Evolutionary conservation across 352 stramenopile genomes (phyloP), one percentile per base, ranked within the genome.

Genomic region (Phytophthora citrophthora): DNA sequence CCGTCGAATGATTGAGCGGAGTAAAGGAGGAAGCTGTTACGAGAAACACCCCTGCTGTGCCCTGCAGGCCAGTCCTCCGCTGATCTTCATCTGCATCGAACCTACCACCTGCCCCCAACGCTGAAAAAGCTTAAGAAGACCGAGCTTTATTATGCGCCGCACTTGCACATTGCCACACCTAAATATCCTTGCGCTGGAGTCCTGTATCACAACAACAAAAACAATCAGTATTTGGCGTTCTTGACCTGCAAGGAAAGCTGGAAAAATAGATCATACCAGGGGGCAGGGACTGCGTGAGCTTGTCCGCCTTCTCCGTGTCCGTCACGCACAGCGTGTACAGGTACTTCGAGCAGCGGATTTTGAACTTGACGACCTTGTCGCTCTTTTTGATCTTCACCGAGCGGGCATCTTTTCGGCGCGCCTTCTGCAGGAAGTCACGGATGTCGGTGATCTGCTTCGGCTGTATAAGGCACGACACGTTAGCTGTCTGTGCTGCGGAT

Each of bases 371-470:
- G 58, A 98, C 90, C 78, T 94, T 82, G 70, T 91, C 84, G 66
- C 90, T 92, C 94, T 99, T 99, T 85, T 98, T 98, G 79, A 99
- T 99, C 88, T 99, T 99, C 45, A 99, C 97, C 65, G 98, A 97
- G 72, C 97, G 97, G 70, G 98, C 98, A 91, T 98, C 94, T 83
- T 97, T 97, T 89, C 96, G 83, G 76, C 96, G 94, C 58, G 97
- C 97, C 89, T 99, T 99, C 86, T 98, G 96, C 72, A 99, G 90
- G 84, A 99, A 99, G 84, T 99, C 97, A 73, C 96, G 93, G 79
- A 99, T 99, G 81, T 99, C 97, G 71, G 92, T 99, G 90, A 99
- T 99, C 88, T 98, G 88, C 89, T 99, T 99, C 64, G 97, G 97
- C 97, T 98, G 76, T 8, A 7, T 7, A 34, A 36, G 16, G 23